Conservation (phyloP, 768 basidiomycete species). For the Leucosporidium scottii region DNA sequence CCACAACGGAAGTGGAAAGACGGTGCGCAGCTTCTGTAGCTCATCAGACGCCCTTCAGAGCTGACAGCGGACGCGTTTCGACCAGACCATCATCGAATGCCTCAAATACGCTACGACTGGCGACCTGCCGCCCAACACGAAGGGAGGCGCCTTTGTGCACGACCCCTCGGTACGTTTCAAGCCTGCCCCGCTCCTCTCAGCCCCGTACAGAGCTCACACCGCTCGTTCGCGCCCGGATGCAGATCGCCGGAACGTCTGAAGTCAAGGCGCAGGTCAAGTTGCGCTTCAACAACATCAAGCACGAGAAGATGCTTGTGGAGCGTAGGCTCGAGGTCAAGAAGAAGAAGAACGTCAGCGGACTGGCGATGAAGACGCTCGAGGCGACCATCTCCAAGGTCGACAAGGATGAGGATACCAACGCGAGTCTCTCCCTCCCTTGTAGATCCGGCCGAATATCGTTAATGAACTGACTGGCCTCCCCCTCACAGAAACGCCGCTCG, state of each 20-base stretch:
- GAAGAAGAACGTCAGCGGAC: conserved; percentile 56
- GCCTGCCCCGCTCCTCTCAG: background rate
- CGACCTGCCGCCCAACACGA: conserved; percentile 93
- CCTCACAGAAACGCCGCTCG: conserved; percentile 62
- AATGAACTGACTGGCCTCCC: too few species aligned
- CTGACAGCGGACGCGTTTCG: background rate
- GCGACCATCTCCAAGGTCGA: conserved; percentile 73
- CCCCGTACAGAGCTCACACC: conserved; percentile 45
- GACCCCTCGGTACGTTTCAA: conserved; percentile 54
- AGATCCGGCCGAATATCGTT: background rate
- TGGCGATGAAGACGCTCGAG: conserved; percentile 98
- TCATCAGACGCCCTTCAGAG: background rate
- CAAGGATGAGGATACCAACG: conserved; percentile 52
- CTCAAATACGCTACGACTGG: conserved; percentile 98
- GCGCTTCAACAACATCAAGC: conserved; percentile 81
- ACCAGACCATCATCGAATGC: conserved; percentile 89
- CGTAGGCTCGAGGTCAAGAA: conserved; percentile 90
- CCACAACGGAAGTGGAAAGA: conserved; percentile 97
- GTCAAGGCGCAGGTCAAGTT: conserved; percentile 98
- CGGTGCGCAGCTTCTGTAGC: conserved; percentile 44
- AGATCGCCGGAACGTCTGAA: conserved; percentile 97
- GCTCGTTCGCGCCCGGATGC: background rate
- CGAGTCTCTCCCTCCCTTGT: background rate
- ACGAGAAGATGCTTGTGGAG: conserved; percentile 79
- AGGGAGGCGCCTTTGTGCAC: conserved; percentile 96